Percentiles rank a stretch among this genome's conserved stretches.
phyloP scores from a whole-genome alignment of 2,329 filamentous ascomycete species.

The Macrophomina tecta region DNA sequence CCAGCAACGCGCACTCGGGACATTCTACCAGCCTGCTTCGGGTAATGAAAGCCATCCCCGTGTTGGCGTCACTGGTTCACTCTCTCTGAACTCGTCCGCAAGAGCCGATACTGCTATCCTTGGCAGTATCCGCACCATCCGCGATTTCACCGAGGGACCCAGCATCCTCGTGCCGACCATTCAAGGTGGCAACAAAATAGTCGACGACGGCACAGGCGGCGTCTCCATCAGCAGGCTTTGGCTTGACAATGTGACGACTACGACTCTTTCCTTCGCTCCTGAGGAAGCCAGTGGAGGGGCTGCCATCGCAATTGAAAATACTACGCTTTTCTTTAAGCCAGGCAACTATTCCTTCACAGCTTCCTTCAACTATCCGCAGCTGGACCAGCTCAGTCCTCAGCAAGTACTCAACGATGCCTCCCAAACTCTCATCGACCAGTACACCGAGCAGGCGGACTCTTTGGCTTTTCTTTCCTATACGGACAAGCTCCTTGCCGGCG shows the following conservation, averaged over 20 bases:
- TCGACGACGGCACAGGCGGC: slow-evolving; percentile 48
- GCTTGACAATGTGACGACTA: slow-evolving; percentile 67
- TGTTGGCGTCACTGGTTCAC: slow-evolving; percentile 60
- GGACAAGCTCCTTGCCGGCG: slow-evolving; percentile 67
- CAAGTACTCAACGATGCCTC: slow-evolving; percentile 60
- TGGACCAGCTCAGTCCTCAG: slow-evolving; percentile 58
- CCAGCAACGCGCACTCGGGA: slow-evolving; percentile 52
- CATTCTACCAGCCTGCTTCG: slow-evolving; percentile 48
- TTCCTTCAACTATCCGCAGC: slow-evolving; percentile 67
- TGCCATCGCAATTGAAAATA: slow-evolving; percentile 39
- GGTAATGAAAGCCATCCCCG: slow-evolving; percentile 44
- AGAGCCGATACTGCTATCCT: slow-evolving; percentile 62
- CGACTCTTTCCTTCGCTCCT: slow-evolving; percentile 57
- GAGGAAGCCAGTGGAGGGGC: slow-evolving; percentile 29
- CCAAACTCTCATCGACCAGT: slow-evolving; percentile 52
- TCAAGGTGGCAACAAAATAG: slow-evolving; percentile 60
- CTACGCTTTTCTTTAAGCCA: slow-evolving; percentile 55
- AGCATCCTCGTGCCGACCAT: slow-evolving; percentile 59
- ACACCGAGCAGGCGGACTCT: slow-evolving; percentile 57
- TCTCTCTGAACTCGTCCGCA: slow-evolving; percentile 65
- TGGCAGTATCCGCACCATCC: slow-evolving; percentile 67
- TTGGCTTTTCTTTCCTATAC: slow-evolving; percentile 69
- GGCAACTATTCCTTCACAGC: slow-evolving; percentile 66
- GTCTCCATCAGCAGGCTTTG: slow-evolving; percentile 61
- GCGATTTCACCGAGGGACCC: slow-evolving; percentile 67